Evolutionary conservation across 2,329 filamentous ascomycete genomes (phyloP).

Genomic region (Trichoderma asperellum): DNA sequence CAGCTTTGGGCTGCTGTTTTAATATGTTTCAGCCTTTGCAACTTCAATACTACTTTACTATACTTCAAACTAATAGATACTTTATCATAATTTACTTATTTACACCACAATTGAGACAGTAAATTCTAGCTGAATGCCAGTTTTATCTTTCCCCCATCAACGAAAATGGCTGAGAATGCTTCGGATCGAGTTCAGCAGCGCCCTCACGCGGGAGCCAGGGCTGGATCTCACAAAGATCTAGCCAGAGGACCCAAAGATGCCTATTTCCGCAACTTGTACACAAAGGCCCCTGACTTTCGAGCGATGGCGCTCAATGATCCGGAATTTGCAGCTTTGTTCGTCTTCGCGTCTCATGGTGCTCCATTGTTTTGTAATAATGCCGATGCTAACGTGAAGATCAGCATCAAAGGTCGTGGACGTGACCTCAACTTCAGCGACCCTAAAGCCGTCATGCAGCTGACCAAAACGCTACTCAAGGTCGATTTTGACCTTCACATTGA

Average conservation of each 20-base stretch:
- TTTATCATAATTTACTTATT: background rate
- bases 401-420: constrained; percentile 46
- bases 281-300: constrained; percentile 49
- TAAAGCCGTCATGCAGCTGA: constrained; percentile 75
- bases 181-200: background rate
- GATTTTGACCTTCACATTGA: constrained; percentile 75
- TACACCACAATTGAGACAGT: background rate
- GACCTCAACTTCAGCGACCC: constrained; percentile 83
- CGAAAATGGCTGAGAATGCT: background rate
- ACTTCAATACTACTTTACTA: background rate
- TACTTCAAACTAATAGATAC: background rate
- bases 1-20: background rate
- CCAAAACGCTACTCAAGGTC: constrained; percentile 72
- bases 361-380: background rate
- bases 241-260: constrained; percentile 33
- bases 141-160: background rate
- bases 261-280: constrained; percentile 48
- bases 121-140: background rate
- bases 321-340: constrained; percentile 49
- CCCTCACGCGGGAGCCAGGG: background rate
- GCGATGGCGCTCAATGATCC: constrained; percentile 47
- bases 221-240: background rate
- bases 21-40: background rate
- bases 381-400: constrained; percentile 3
- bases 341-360: background rate